Base-by-base conservation (phyloP, 208 protist species). In the Trypanosoma congolense region DNA sequence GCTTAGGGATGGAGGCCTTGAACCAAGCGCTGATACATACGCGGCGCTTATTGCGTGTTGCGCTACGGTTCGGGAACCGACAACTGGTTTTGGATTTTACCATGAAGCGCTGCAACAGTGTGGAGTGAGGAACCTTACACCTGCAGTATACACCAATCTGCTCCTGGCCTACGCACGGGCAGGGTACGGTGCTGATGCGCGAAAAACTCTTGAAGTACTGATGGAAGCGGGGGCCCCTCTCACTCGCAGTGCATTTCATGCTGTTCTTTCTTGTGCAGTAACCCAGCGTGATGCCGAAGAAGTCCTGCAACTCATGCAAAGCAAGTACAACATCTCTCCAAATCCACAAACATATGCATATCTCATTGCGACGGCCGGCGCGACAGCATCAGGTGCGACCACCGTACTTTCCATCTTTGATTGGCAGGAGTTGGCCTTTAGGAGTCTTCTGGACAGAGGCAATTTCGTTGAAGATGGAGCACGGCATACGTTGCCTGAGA, bases 271-370 rank as follows among this genome's bases (percentile, higher is more conserved):
- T 29, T 68, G 65, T 41, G 68, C 76, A 0, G 43, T 80, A 21
- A 88, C 79, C 16, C 58, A 75, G 19, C 81, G 86, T 4, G 86
- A 90, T 31, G 82, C 75, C 43, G 65, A 89, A 52, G 79, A 88
- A 43, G 60, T 93, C n/a, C 8, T 93, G 18, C 16, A 69, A 25
- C 50, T 83, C 16, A 93, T 93, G 86, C 60, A 69, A 42, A 53
- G 61, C 25, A 64, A 44, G 21, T 89, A 89, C 48, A 62, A 69
- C 51, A 83, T 92, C 51, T 8, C 51, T 5, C 70, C 82, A 4
- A 93, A 81, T 2, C 86, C 86, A 36, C 72, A 88, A 58, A 87
- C 82, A 6, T 89, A 87, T 51, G 70, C 82, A n/a, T 90, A 80
- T 51, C 57, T 90, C 10, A 40, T 83, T 14, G 57, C 61, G 16